A percentile compares a stretch with the other conserved stretches of the same genome.
Conservation (phyloP, 192 early-diverging fungal genomes). For the Mortierella antarctica region DNA sequence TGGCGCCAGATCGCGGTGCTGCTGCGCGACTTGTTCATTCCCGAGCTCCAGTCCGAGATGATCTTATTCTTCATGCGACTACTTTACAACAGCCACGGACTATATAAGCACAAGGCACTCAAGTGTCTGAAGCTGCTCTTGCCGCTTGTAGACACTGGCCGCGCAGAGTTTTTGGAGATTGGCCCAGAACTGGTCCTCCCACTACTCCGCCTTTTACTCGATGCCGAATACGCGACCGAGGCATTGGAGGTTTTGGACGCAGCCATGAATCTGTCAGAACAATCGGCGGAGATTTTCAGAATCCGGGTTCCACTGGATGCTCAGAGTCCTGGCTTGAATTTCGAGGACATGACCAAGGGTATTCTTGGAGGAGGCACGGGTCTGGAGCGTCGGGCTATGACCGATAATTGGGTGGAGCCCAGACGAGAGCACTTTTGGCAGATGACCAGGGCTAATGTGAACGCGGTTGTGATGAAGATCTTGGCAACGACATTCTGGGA, state of each 20-base stretch:
- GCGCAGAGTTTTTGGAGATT: slow-evolving; percentile 55
- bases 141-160: slow-evolving; percentile 60
- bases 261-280: slow-evolving; percentile 58
- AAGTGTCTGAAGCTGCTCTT: slow-evolving; percentile 74
- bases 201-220: slow-evolving; percentile 69
- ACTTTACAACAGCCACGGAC: slow-evolving; percentile 67
- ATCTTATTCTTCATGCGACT: slow-evolving; percentile 72
- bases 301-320: slow-evolving; percentile 44
- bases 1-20: slow-evolving; percentile 70
- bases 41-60: slow-evolving; percentile 64
- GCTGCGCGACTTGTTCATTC: slow-evolving; percentile 73
- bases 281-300: slow-evolving; percentile 45
- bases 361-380: slow-evolving; percentile 48
- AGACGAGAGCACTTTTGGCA: slow-evolving; percentile 51
- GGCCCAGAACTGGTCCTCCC: slow-evolving; percentile 77
- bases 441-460: slow-evolving; percentile 46
- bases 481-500: slow-evolving; percentile 37
- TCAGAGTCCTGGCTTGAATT: slow-evolving; percentile 36
- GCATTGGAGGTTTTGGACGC: slow-evolving; percentile 82
- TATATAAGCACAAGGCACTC: slow-evolving; percentile 72
- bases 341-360: slow-evolving; percentile 54
- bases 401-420: slow-evolving; percentile 21
- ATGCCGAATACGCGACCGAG: slow-evolving; percentile 69
- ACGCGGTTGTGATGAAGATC: slow-evolving; percentile 37
- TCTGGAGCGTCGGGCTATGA: slow-evolving; percentile 32